Evolutionary conservation across 2,329 filamentous ascomycete species (phyloP), one percentile per base, ranked within the genome.

Genomic region (Scedosporium dehoogii): DNA sequence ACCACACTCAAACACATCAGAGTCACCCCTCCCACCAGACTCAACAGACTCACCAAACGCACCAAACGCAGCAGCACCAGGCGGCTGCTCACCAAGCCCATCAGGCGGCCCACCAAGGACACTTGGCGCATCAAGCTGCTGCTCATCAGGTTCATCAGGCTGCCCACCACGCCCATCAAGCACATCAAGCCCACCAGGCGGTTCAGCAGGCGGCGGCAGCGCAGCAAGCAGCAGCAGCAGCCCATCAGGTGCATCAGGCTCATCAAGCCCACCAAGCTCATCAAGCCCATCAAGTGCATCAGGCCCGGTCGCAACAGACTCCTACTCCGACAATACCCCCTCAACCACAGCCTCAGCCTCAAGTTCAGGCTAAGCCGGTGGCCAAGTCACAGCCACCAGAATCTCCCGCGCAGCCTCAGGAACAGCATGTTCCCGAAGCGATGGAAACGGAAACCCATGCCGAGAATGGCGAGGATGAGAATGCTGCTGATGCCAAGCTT

Each of bases 371-470:
- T 46, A 71, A 73, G 29, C 71, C 60, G 33, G 33, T 33, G 5
- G 42, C 27, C 29, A 62, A 62, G 55, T 55, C 53, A 25, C 53
- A 59, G 62, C 29, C 61, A 51, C 38, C 72, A 73, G 62, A 66
- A 55, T 73, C 75, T 41, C 69, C 72, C 16, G 70, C 72, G 10
- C 73, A 75, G 62, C 73, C 73, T 57, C 75, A 76, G 62, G 78
- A 80, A 48, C 67, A 70, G 4, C 75, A 79, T 63, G 74, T 73
- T 9, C 75, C 74, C 23, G 81, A 82, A 41, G 75, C 79, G 23
- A 80, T 84, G 75, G 82, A 84, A 6, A 75, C 83, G 60, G 81
- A 82, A 62, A 78, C 74, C 51, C 77, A 78, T 42, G 74, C 74
- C 14, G 81, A 82, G 27, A 72, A 70, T 12, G 76, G 70, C 5